phyloP scores from a whole-genome alignment of 177 flowering plant genomes.

The Telopea speciosissima region DNA sequence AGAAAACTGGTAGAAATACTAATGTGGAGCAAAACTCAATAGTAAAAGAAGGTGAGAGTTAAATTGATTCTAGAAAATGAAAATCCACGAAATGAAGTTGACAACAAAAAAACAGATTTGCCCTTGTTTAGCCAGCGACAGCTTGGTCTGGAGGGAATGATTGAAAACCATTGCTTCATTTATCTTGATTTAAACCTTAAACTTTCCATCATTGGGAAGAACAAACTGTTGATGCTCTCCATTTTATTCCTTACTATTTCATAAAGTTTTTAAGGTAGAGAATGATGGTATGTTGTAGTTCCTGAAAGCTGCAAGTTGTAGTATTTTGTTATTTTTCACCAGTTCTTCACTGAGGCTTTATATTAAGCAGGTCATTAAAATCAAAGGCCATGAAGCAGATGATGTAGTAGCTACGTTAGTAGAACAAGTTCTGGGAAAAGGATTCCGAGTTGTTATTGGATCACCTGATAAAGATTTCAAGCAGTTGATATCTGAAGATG shows the following conservation, averaged over 20 bases:
- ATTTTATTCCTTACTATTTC: background rate
- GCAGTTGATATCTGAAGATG: constrained; percentile 89
- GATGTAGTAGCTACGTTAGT: constrained; percentile 92
- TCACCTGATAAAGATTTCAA: constrained; percentile 98
- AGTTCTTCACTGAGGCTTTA: constrained; percentile 13
- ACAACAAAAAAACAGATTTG: too few species aligned
- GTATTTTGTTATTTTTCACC: constrained; percentile 9
- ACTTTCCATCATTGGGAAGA: background rate
- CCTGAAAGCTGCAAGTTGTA: constrained; percentile 9
- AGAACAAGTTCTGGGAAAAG: constrained; percentile 51
- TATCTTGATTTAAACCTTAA: background rate
- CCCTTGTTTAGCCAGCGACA: too few species aligned
- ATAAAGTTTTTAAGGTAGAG: background rate
- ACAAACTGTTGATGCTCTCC: background rate
- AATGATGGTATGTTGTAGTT: constrained; percentile 1
- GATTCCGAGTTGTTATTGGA: constrained; percentile 66
- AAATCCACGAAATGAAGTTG: too few species aligned
- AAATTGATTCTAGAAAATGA: too few species aligned
- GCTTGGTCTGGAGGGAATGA: too few species aligned
- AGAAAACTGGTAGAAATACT: too few species aligned
- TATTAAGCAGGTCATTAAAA: constrained; percentile 51
- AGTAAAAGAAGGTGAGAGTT: too few species aligned
- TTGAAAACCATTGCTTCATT: background rate
- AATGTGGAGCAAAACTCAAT: too few species aligned
- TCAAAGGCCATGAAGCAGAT: constrained; percentile 84